Conservation (phyloP, 371 early-diverging fungal species). For the Lichtheimia hyalospora region DNA sequence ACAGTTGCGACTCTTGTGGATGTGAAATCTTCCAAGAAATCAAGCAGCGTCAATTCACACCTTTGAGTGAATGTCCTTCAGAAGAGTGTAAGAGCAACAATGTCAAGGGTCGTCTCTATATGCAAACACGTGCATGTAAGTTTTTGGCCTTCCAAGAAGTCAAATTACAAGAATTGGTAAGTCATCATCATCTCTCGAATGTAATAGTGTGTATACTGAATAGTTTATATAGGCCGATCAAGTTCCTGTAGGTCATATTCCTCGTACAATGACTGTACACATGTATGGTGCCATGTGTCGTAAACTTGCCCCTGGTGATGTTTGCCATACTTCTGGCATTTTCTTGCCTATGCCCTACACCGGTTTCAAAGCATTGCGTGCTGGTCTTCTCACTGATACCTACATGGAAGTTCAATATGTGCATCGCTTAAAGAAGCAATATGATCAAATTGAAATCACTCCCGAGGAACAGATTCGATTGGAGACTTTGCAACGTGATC, state of each 20-base stretch:
- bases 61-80: constrained; percentile 89
- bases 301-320: constrained; percentile 90
- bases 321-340: constrained; percentile 86
- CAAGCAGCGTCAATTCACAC: constrained; percentile 77
- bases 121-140: constrained; percentile 95
- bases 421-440: constrained; percentile 84
- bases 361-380: constrained; percentile 90
- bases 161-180: constrained; percentile 91
- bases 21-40: constrained; percentile 98
- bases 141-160: constrained; percentile 96
- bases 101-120: constrained; percentile 84
- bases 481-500: constrained; percentile 63
- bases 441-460: constrained; percentile 77
- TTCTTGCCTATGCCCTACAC: constrained; percentile 95
- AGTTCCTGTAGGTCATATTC: constrained; percentile 99
- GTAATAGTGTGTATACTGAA: background rate
- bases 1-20: constrained; percentile 97
- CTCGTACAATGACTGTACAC: constrained; percentile 93
- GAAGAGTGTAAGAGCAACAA: constrained; percentile 85
- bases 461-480: constrained; percentile 62
- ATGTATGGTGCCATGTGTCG: constrained; percentile 86
- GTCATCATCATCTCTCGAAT: constrained; percentile 11
- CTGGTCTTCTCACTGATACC: constrained; percentile 96
- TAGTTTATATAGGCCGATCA: constrained; percentile 75
- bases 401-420: constrained; percentile 91